Conservation (phyloP, 352 stramenopile genomes). For the Phytophthora macrochlamydospora region DNA sequence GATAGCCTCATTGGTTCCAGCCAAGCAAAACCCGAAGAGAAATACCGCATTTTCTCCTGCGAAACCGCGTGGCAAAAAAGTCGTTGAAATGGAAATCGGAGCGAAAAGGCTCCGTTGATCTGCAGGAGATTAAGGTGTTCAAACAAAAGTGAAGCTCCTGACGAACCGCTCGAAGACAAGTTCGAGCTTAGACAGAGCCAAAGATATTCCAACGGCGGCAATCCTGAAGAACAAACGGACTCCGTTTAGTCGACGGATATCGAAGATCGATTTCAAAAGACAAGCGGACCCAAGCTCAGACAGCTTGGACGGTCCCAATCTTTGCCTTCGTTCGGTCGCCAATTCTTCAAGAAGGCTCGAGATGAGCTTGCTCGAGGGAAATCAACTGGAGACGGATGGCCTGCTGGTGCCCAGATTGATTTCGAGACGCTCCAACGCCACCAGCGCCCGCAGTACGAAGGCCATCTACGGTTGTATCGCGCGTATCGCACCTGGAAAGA, state of each 20-base stretch:
- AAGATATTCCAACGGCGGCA: too few species aligned
- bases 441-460: conserved; percentile 41
- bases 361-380: conserved; percentile 41
- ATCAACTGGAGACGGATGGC: conserved; percentile 15
- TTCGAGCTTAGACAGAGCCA: neutral
- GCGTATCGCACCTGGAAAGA: conserved; percentile 30
- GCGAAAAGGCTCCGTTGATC: neutral
- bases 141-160: neutral
- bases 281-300: neutral
- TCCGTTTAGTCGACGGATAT: neutral
- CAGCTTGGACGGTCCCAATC: conserved; percentile 38
- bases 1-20: conserved; percentile 6
- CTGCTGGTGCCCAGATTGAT: conserved; percentile 18
- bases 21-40: neutral
- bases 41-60: neutral
- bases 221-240: neutral
- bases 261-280: neutral
- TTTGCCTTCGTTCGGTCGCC: conserved; percentile 39
- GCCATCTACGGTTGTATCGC: conserved; percentile 41
- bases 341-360: conserved; percentile 39
- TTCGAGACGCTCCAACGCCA: conserved; percentile 56
- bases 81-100: neutral
- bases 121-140: neutral
- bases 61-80: neutral
- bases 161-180: neutral